Percentiles rank a stretch among this genome's conserved stretches.
phyloP scores from a whole-genome alignment of 768 basidiomycete species.

The Pholiota microspora region DNA sequence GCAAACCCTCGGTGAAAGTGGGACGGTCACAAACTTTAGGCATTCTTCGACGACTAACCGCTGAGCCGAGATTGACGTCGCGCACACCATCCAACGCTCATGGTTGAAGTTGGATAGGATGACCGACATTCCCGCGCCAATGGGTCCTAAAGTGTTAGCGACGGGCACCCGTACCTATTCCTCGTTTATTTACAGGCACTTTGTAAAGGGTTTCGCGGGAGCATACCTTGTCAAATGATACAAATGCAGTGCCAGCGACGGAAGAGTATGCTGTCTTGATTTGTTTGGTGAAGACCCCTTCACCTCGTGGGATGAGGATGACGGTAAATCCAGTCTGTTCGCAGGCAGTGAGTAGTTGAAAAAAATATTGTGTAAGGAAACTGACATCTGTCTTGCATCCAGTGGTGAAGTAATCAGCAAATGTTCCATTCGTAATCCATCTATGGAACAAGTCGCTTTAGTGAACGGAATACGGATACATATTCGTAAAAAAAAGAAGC shows the following conservation, averaged over 20 bases:
- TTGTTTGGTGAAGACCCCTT: constrained; percentile 77
- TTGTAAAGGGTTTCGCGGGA: constrained; percentile 2
- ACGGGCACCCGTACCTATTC: constrained; percentile 70
- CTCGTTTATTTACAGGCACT: constrained; percentile 9
- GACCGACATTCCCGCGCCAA: constrained; percentile 80
- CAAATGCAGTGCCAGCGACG: constrained; percentile 86
- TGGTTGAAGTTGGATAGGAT: constrained; percentile 88
- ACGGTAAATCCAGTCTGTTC: constrained; percentile 69
- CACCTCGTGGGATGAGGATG: constrained; percentile 69
- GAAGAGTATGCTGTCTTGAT: constrained; percentile 94
- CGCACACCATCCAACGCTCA: constrained; percentile 85
- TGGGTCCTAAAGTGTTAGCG: constrained; percentile 83
- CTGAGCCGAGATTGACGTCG: constrained; percentile 70
- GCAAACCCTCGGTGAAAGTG: not conserved
- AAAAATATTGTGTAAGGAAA: not conserved
- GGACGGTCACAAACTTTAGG: constrained; percentile 53
- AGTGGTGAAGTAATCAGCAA: constrained; percentile 84
- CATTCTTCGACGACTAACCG: constrained; percentile 86
- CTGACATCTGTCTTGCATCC: constrained; percentile 69
- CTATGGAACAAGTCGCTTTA: constrained; percentile 30
- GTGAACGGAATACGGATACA: not conserved
- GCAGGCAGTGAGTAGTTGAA: not conserved
- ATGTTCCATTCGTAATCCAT: constrained; percentile 89
- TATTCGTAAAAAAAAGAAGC: not conserved
- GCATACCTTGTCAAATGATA: constrained; percentile 68